Conservation (phyloP, 768 basidiomycete genomes). For the Obba rivulosa region DNA sequence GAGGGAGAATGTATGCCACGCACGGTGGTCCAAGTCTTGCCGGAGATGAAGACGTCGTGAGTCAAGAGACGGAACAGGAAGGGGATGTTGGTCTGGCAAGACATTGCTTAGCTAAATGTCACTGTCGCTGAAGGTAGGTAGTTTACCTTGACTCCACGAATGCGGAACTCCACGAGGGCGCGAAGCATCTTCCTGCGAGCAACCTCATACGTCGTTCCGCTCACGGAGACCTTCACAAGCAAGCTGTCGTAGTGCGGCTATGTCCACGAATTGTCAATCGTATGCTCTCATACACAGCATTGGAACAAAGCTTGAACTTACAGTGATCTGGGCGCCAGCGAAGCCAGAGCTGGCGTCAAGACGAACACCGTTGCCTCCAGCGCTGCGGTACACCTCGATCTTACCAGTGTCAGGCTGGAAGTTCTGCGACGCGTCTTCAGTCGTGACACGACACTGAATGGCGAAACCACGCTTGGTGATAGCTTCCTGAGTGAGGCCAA, state of each 20-base stretch:
- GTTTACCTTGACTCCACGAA: slow-evolving; percentile 93
- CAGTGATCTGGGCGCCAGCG: slow-evolving; percentile 98
- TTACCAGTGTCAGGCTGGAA: slow-evolving; percentile 99
- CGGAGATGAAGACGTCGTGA: slow-evolving; percentile 91
- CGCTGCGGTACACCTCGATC: slow-evolving; percentile 98
- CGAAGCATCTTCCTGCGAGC: slow-evolving; percentile 99
- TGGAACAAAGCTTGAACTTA: slow-evolving; percentile 29
- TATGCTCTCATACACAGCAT: not conserved
- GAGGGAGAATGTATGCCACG: slow-evolving; percentile 17
- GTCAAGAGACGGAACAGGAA: slow-evolving; percentile 98
- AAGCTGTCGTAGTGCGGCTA: slow-evolving; percentile 98
- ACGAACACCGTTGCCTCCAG: slow-evolving; percentile 97
- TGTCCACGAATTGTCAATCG: not conserved
- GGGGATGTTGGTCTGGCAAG: slow-evolving; percentile 90
- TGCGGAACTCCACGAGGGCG: slow-evolving; percentile 99
- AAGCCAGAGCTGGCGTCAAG: slow-evolving; percentile 96
- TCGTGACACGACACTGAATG: slow-evolving; percentile 97
- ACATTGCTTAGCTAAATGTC: not conserved
- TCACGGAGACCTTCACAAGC: slow-evolving; percentile 93
- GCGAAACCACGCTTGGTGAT: slow-evolving; percentile 96
- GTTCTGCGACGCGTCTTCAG: slow-evolving; percentile 85
- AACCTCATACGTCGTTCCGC: slow-evolving; percentile 97
- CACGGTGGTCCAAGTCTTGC: slow-evolving; percentile 97
- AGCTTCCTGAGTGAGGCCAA: slow-evolving; percentile 93
- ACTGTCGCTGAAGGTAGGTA: not conserved